These are phyloP conservation scores for Rhododendron vialii DNA, from an alignment of 148 eudicot genomes.

Conservation along the genomic window DNA sequence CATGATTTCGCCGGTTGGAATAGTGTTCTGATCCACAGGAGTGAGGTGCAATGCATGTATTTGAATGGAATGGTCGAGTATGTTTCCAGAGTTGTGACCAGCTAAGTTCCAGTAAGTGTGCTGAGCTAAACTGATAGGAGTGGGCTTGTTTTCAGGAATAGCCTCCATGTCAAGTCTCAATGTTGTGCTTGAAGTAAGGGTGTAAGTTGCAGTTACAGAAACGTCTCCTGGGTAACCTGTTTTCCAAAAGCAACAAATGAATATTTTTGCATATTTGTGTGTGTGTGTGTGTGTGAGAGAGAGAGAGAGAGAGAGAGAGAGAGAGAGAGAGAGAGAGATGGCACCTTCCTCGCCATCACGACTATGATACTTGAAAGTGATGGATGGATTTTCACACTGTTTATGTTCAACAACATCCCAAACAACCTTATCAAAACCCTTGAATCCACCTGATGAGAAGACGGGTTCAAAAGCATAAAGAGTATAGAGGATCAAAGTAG, in stretches of 20 bases:
- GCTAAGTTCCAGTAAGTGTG: conserved; percentile 94
- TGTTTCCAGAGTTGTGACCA: conserved; percentile 71
- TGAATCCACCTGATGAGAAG: conserved; percentile 57
- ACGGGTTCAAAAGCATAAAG: not conserved
- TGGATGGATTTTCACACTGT: conserved; percentile 71
- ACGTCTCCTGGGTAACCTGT: conserved; percentile 93
- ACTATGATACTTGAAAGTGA: conserved; percentile 78
- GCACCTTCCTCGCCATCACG: conserved; percentile 95
- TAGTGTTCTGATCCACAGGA: conserved; percentile 64
- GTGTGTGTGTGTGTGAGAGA: not conserved
- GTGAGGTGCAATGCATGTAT: conserved; percentile 71
- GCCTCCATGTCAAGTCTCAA: conserved; percentile 98
- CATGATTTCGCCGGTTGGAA: conserved; percentile 80
- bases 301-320: not conserved
- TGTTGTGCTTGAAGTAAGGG: conserved; percentile 71
- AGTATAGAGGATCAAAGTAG: not conserved
- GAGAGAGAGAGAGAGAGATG: conserved; percentile 14
- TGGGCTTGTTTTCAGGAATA: conserved; percentile 73
- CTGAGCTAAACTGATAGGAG: conserved; percentile 85
- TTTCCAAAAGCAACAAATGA: not conserved
- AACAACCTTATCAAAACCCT: conserved; percentile 84
- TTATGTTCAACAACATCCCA: conserved; percentile 86
- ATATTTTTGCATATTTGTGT: not conserved
- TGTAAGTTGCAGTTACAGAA: conserved; percentile 72
- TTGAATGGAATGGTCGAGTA: conserved; percentile 71